phyloP scores from a whole-genome alignment of 495 filamentous ascomycete species.

The Bacidia rubella region DNA sequence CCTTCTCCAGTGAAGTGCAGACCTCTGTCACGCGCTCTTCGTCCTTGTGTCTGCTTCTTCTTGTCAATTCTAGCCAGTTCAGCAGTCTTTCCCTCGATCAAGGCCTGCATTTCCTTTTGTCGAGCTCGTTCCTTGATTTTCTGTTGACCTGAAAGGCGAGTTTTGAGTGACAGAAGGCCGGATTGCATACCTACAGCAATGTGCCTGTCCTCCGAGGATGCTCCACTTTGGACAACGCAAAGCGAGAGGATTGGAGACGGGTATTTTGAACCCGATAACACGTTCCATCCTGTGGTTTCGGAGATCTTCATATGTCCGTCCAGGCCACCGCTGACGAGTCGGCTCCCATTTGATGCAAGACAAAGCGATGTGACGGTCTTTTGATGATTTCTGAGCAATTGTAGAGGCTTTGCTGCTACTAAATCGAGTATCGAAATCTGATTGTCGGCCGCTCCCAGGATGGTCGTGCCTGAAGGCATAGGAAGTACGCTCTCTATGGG shows the following conservation, averaged over 20 bases:
- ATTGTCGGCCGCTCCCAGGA: conserved; percentile 74
- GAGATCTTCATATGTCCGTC: conserved; percentile 97
- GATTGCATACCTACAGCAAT: conserved; percentile 89
- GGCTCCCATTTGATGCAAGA: conserved; percentile 60
- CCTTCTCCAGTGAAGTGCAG: conserved; percentile 76
- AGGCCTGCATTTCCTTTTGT: conserved; percentile 72
- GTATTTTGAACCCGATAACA: conserved; percentile 86
- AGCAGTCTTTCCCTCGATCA: conserved; percentile 62
- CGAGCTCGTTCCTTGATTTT: conserved; percentile 65
- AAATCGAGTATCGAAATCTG: conserved; percentile 90
- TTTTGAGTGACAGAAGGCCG: conserved; percentile 75
- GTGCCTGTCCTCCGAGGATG: conserved; percentile 65
- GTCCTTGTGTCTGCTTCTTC: conserved; percentile 52
- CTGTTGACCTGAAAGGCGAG: conserved; percentile 68
- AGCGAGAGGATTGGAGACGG: conserved; percentile 77
- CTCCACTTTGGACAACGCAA: conserved; percentile 52
- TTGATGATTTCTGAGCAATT: conserved; percentile 84
- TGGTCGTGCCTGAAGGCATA: conserved; percentile 69
- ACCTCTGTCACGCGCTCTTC: conserved; percentile 56
- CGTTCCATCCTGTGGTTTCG: conserved; percentile 82
- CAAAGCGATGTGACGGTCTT: conserved; percentile 85
- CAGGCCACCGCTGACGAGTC: conserved; percentile 73
- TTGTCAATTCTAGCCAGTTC: conserved; percentile 53
- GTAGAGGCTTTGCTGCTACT: conserved; percentile 74
- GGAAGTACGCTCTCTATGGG: conserved; percentile 78